Base-by-base conservation (phyloP, 306 rosid species). In the Rosa multiflora region DNA sequence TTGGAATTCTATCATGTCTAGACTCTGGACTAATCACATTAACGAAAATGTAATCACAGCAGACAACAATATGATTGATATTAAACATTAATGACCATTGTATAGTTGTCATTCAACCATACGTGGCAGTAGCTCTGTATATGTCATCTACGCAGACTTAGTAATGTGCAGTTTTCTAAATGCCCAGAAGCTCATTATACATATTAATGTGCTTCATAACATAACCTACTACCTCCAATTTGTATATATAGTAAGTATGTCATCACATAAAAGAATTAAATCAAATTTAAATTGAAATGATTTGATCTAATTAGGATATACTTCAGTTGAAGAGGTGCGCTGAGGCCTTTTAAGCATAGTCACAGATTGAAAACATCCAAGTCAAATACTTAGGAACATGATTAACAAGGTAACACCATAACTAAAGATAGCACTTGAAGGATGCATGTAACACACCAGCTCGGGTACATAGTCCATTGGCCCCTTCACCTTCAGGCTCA, bases 401-500 rank as follows among this genome's bases (percentile, higher is more conserved):
- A 3, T 71, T 71, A 48, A 14, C 23, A 17, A 37, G 42, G 2
- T 51, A 66, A 67, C 53, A 62, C 37, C 23, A 58, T 17, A 32
- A 75, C 17, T 73, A 13, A 17, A 37, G 35, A 61, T 23, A 35
- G 15, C 10, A 61, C 32, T 73, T 73, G 72, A 62, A 42, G 17
- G 55, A 78, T 70, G 70, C 8, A 61, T 11, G 43, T 67, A 67
- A 95, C 99, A 72, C 79, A 95, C 99, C 97, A 96, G 89, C 86
- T 96, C 99, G 18, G 99, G 98, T 81, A 93, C 88, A 49, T 96
- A 96, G 49, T 96, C 99, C 83, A 90, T 88, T 62, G 86, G 44
- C 83, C 94, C 97, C 76, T 96, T 88, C 90, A 96, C 98, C 92
- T 96, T 96, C 90, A 96, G 87, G 90, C 98, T 96, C 98, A 93